Evolutionary conservation across 768 basidiomycete species (phyloP).

Genomic region (Imleria badia): DNA sequence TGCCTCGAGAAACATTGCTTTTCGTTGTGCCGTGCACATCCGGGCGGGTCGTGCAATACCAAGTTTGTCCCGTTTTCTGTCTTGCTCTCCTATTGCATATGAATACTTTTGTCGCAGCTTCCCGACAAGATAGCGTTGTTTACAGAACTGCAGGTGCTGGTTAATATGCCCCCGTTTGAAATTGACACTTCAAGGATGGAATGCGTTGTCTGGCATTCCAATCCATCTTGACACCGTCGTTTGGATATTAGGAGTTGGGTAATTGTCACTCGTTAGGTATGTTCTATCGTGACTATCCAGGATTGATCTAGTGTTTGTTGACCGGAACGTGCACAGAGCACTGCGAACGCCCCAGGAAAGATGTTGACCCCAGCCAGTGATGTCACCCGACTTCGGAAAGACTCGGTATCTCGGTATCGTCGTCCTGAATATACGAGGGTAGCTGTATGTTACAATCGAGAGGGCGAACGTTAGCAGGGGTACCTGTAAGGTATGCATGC

Average conservation of each 20-base stretch:
- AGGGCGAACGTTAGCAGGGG: no score
- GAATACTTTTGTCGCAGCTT: constrained; percentile 34
- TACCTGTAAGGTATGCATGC: no score
- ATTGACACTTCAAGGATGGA: constrained; percentile 13
- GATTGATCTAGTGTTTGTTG: not conserved
- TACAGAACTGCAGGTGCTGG: constrained; percentile 29
- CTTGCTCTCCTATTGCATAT: not conserved
- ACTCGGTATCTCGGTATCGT: no score
- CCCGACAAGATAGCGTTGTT: constrained; percentile 46
- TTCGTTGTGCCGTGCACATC: constrained; percentile 79
- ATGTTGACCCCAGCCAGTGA: no score
- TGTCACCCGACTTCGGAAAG: no score
- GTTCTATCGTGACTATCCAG: not conserved
- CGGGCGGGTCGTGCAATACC: constrained; percentile 68
- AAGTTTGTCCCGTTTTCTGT: constrained; percentile 42
- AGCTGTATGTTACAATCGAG: not conserved
- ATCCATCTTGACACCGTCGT: not conserved
- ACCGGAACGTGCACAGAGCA: not conserved
- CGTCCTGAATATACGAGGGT: no score
- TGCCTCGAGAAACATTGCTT: constrained; percentile 57
- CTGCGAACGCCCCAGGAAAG: not conserved
- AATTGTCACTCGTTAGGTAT: not conserved
- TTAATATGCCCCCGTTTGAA: constrained; percentile 20
- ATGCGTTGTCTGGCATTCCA: not conserved
- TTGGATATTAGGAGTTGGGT: not conserved